Evolutionary conservation across 2,329 filamentous ascomycete species (phyloP), one percentile per base, ranked within the genome.

Genomic region (Colletotrichum graminicola): DNA sequence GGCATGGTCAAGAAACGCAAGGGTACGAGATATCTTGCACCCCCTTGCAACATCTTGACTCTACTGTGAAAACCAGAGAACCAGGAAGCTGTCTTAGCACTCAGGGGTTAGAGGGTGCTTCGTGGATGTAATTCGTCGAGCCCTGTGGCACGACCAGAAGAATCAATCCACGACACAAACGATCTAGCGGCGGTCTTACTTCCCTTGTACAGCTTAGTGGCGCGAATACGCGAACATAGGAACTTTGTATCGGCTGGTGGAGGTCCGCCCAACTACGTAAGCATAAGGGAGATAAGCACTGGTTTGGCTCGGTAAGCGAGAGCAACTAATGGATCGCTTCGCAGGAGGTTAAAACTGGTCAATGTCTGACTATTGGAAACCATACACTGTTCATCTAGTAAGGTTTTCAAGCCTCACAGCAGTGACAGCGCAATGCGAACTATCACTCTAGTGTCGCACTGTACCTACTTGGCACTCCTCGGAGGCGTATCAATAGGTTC

Each of bases 131-230:
- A n/a, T 55, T 34, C 8, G 29, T 3, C 3, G 29, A 5, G 29
- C 16, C 49, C 5, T 4, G 11, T 34, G 32, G 29, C 21, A 14
- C 32, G 4, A 36, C 0, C 14, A 39, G 21, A 12, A 16, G 11
- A 56, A 14, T 23, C 21, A 16, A 39, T 16, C 21, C 32, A n/a
- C 4, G 21, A 4, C 60, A 26, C 47, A 29, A 34, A 59, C 1
- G 10, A 65, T 43, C n/a, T 66, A 45, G 47, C 56, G 4, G 47
- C 63, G 67, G 67, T 10, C 16, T 8, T 62, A 3, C 1, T 41
- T 56, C 16, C 67, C 63, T 18, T 34, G 49, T 23, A 7, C 36
- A 43, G 63, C 43, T 49, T 70, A 70, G 67, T 41, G 67, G 56
- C 11, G 21, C 23, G n/a, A 26, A 45, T 16, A 29, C 11, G 5